phyloP scores from a whole-genome alignment of 2,329 filamentous ascomycete species.

The Plenodomus tracheiphilus region DNA sequence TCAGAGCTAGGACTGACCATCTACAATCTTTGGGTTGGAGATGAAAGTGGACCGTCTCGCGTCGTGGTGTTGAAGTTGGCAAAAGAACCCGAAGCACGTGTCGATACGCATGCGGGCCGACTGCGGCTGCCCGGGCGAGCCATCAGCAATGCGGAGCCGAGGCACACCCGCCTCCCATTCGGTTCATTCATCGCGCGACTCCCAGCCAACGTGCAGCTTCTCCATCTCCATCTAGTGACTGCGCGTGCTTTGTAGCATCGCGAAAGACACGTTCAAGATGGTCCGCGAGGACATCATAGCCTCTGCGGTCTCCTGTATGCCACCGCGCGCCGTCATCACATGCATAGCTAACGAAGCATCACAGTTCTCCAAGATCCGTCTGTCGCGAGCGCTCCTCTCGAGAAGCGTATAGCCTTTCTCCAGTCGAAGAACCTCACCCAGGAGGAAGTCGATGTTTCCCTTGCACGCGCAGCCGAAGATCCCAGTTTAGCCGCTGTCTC shows the following conservation, averaged over 20 bases:
- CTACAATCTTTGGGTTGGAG: neutral
- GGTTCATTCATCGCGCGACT: conserved; percentile 16
- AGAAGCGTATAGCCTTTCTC: conserved; percentile 89
- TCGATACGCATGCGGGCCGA: neutral
- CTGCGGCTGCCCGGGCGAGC: neutral
- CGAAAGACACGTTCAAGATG: conserved; percentile 58
- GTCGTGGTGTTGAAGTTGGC: conserved; percentile 7
- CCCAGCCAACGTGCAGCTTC: conserved; percentile 9
- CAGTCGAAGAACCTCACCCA: conserved; percentile 96
- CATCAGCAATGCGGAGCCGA: conserved; percentile 7
- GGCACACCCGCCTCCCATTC: conserved; percentile 20
- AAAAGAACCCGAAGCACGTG: neutral
- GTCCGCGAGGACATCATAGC: conserved; percentile 92
- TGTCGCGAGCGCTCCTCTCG: conserved; percentile 84
- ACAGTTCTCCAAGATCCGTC: conserved; percentile 92
- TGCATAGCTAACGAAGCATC: conserved; percentile 17
- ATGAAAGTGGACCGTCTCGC: neutral
- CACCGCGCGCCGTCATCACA: conserved; percentile 3
- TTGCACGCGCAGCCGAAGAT: conserved; percentile 72
- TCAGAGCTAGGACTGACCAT: neutral
- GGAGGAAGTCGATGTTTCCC: conserved; percentile 86
- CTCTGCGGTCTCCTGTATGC: conserved; percentile 68
- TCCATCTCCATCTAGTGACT: conserved; percentile 4
- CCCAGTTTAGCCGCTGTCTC: conserved; percentile 52
- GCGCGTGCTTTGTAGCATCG: conserved; percentile 18